These are phyloP conservation scores for Serendipita sp. DNA, from an alignment of 768 basidiomycete species.

Conservation along the genomic window DNA sequence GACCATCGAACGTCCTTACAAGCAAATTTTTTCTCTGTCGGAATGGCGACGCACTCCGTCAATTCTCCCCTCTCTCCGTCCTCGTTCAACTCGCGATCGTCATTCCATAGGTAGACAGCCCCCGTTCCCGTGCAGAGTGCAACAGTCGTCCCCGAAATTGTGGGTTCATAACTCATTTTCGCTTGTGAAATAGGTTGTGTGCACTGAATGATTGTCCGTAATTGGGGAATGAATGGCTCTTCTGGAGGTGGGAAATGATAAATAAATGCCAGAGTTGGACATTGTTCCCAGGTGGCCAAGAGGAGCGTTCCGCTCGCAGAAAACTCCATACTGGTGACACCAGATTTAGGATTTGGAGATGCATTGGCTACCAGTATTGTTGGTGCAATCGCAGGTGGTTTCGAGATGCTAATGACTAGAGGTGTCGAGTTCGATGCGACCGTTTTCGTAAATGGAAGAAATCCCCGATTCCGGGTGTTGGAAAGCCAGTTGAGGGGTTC, in stretches of 20 bases:
- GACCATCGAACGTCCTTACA: slow-evolving; percentile 59
- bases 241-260: slow-evolving; percentile 53
- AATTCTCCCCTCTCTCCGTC: slow-evolving; percentile 38
- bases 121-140: slow-evolving; percentile 49
- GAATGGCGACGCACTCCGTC: slow-evolving; percentile 82
- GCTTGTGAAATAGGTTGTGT: slow-evolving; percentile 44
- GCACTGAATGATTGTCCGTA: slow-evolving; percentile 57
- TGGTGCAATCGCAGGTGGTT: slow-evolving; percentile 2
- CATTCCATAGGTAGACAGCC: slow-evolving; percentile 66
- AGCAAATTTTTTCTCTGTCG: slow-evolving; percentile 38
- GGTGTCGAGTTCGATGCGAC: background rate
- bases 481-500: slow-evolving; percentile 79
- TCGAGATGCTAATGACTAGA: background rate
- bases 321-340: slow-evolving; percentile 62
- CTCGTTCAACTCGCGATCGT: slow-evolving; percentile 52
- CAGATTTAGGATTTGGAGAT: slow-evolving; percentile 35
- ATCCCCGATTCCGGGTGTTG: slow-evolving; percentile 68
- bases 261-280: slow-evolving; percentile 46
- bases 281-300: slow-evolving; percentile 39
- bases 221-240: slow-evolving; percentile 39
- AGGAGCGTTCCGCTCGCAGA: slow-evolving; percentile 61
- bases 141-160: slow-evolving; percentile 48
- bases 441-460: slow-evolving; percentile 52
- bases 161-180: slow-evolving; percentile 57
- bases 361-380: background rate